Evolutionary conservation across 2,329 filamentous ascomycete genomes (phyloP).

Genomic region (Fusarium udum): DNA sequence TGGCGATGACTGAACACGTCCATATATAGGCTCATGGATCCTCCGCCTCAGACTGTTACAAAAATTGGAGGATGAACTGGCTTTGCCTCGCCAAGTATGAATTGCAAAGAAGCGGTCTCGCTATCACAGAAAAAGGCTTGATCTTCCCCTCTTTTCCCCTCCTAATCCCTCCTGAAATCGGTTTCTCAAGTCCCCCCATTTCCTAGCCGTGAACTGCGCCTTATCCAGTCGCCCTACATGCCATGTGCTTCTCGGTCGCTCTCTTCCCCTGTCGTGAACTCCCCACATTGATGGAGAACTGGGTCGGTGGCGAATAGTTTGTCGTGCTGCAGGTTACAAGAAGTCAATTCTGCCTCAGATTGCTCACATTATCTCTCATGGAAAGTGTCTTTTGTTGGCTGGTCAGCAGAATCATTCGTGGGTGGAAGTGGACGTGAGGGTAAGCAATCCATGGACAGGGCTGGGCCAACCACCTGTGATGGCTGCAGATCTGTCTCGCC

Average conservation of each 20-base stretch:
- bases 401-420: conserved; percentile 12
- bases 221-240: conserved; percentile 26
- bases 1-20: neutral
- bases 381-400: conserved; percentile 5
- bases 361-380: neutral
- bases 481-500: conserved; percentile 38
- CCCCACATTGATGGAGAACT: conserved; percentile 33
- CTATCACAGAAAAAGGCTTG: conserved; percentile 5
- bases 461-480: conserved; percentile 17
- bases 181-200: conserved; percentile 16
- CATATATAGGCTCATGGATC: neutral
- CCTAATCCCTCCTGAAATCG: conserved; percentile 11
- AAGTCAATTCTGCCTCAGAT: conserved; percentile 6
- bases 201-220: conserved; percentile 23
- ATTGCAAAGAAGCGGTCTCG: neutral
- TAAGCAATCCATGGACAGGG: conserved; percentile 28
- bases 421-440: neutral
- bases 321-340: conserved; percentile 6
- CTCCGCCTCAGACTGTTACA: neutral
- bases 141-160: conserved; percentile 17
- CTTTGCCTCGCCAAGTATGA: neutral
- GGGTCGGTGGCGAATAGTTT: conserved; percentile 32
- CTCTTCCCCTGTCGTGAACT: conserved; percentile 29
- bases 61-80: neutral
- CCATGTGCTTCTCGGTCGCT: conserved; percentile 11